Percentiles rank a stretch among this genome's conserved stretches.
Conservation (phyloP, 129 eudicot species). For the Flaveria linearis region DNA sequence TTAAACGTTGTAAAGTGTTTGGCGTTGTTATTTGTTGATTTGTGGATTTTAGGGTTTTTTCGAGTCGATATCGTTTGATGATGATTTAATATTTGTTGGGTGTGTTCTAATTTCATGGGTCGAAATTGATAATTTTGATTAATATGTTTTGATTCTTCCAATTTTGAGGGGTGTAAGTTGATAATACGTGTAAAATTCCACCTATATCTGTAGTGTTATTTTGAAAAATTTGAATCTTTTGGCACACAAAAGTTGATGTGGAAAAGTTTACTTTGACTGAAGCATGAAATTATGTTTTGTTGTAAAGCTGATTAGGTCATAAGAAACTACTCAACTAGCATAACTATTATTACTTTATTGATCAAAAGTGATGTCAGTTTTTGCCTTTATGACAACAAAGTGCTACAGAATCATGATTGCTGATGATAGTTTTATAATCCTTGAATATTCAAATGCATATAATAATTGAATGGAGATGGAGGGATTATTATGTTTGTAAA, state of each 20-base stretch:
- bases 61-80: not conserved
- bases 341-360: not conserved
- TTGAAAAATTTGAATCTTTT: not conserved
- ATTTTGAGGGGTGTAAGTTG: too few relatives aligned
- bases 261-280: not conserved
- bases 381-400: not conserved
- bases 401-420: not conserved
- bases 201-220: not conserved
- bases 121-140: not conserved
- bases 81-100: not conserved
- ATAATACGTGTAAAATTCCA: too few relatives aligned
- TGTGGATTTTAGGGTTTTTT: conserved; percentile 3
- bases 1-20: not conserved
- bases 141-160: too few relatives aligned
- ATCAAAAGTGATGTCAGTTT: not conserved
- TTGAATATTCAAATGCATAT: not conserved
- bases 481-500: not conserved
- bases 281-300: not conserved
- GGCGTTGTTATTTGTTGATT: not conserved
- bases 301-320: not conserved
- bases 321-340: too few relatives aligned
- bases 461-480: too few relatives aligned
- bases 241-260: not conserved
- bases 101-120: too few relatives aligned
- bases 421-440: not conserved